Percentiles rank a stretch among this genome's conserved stretches.
Evolutionary conservation across 805 yeast genomes (phyloP).

Genomic region (Yarrowia yakushimensis): DNA sequence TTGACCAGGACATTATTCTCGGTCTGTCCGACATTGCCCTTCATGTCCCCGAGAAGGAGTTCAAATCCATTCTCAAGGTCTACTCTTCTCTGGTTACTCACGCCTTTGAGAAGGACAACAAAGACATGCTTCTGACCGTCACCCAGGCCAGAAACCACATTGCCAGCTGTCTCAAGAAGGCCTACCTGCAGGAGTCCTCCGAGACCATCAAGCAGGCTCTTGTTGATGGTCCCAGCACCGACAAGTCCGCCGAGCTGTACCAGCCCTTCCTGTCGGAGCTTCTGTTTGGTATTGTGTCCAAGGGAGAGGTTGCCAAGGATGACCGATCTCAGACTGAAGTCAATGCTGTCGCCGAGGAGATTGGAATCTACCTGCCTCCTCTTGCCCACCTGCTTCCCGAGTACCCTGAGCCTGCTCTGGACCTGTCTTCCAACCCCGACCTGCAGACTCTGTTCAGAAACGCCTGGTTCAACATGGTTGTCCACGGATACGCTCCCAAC

Average conservation of each 20-base stretch:
- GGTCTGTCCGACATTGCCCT: conserved; percentile 65
- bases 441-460: conserved; percentile 67
- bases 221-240: conserved; percentile 21
- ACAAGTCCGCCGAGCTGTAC: conserved; percentile 45
- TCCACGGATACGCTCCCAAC: conserved; percentile 68
- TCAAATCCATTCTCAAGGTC: conserved; percentile 56
- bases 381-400: conserved; percentile 71
- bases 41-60: conserved; percentile 60
- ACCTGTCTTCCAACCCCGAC: conserved; percentile 45
- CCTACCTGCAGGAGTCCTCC: conserved; percentile 44
- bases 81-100: conserved; percentile 38
- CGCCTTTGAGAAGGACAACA: conserved; percentile 46
- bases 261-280: conserved; percentile 60
- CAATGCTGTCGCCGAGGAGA: conserved; percentile 54
- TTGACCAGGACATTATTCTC: conserved; percentile 56
- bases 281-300: conserved; percentile 60
- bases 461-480: conserved; percentile 90
- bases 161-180: conserved; percentile 44
- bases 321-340: conserved; percentile 57
- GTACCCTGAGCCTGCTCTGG: conserved; percentile 45
- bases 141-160: conserved; percentile 25
- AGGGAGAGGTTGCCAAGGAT: conserved; percentile 72
- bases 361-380: conserved; percentile 65
- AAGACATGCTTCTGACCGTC: conserved; percentile 34
- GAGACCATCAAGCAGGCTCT: conserved; percentile 27